Evolutionary conservation across 345 rosid genomes (phyloP).

Genomic region (Aegle marmelos): DNA sequence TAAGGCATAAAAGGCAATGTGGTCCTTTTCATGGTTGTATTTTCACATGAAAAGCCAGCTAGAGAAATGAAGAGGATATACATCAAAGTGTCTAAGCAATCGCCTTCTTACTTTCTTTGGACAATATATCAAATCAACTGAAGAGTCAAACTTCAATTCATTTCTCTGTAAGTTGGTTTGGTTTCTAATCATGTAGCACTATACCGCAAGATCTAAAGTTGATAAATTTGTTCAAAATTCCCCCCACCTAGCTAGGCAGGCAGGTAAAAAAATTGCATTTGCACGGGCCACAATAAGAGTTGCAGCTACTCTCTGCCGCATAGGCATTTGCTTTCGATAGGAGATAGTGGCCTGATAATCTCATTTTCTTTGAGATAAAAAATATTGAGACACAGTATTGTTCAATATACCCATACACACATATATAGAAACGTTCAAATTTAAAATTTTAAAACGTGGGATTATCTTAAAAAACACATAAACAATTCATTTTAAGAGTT

Average conservation of each 20-base stretch:
- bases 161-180: slow-evolving; percentile 30
- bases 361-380: background rate
- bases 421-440: too few relatives aligned
- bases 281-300: background rate
- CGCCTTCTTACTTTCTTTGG: background rate
- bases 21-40: slow-evolving; percentile 21
- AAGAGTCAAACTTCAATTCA: slow-evolving; percentile 22
- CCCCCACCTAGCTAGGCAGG: background rate
- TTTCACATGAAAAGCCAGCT: background rate
- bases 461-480: too few relatives aligned
- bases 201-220: background rate
- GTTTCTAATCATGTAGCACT: slow-evolving; percentile 23
- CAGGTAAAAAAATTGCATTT: background rate
- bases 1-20: slow-evolving; percentile 30
- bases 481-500: too few relatives aligned
- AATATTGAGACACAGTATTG: too few relatives aligned
- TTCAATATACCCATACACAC: too few relatives aligned
- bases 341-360: background rate
- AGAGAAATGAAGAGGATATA: slow-evolving; percentile 1
- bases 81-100: slow-evolving; percentile 4
- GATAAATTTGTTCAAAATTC: background rate
- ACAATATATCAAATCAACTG: slow-evolving; percentile 14
- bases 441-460: too few relatives aligned
- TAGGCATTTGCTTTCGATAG: background rate
- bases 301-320: background rate